phyloP scores from a whole-genome alignment of 2,329 filamentous ascomycete genomes.

The Aureobasidium namibiae region DNA sequence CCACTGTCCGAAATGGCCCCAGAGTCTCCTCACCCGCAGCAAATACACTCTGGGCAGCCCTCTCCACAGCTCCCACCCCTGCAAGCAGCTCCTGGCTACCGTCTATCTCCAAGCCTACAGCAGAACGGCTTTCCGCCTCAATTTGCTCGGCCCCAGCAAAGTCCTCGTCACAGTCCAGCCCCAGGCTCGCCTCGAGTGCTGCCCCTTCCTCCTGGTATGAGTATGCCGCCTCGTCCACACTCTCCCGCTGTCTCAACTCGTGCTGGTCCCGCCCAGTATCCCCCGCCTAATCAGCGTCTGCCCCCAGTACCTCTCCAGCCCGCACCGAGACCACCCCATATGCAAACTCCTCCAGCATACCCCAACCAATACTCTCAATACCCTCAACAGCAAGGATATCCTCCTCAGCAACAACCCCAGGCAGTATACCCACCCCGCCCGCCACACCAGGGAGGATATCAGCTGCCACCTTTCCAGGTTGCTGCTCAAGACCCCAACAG shows the following conservation, averaged over 20 bases:
- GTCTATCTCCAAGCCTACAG: slow-evolving; percentile 26
- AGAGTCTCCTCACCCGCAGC: slow-evolving; percentile 24
- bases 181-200: slow-evolving; percentile 29
- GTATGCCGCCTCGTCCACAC: slow-evolving; percentile 18
- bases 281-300: slow-evolving; percentile 22
- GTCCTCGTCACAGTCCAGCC: slow-evolving; percentile 23
- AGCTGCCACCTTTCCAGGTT: slow-evolving; percentile 41
- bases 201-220: slow-evolving; percentile 30
- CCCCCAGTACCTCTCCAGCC: slow-evolving; percentile 18
- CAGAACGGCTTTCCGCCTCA: slow-evolving; percentile 30
- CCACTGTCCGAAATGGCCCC: slow-evolving; percentile 29
- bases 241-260: slow-evolving; percentile 17
- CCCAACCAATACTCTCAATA: slow-evolving; percentile 23
- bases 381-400: background rate
- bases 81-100: slow-evolving; percentile 24
- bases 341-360: slow-evolving; percentile 24
- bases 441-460: slow-evolving; percentile 34
- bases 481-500: slow-evolving; percentile 34
- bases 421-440: slow-evolving; percentile 20
- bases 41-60: slow-evolving; percentile 17
- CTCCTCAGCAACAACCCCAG: background rate
- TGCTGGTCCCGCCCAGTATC: slow-evolving; percentile 22
- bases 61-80: slow-evolving; percentile 19
- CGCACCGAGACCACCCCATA: slow-evolving; percentile 20
- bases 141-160: slow-evolving; percentile 20